Conservation (phyloP, 495 filamentous ascomycete species). For the Letharia columbiana region DNA sequence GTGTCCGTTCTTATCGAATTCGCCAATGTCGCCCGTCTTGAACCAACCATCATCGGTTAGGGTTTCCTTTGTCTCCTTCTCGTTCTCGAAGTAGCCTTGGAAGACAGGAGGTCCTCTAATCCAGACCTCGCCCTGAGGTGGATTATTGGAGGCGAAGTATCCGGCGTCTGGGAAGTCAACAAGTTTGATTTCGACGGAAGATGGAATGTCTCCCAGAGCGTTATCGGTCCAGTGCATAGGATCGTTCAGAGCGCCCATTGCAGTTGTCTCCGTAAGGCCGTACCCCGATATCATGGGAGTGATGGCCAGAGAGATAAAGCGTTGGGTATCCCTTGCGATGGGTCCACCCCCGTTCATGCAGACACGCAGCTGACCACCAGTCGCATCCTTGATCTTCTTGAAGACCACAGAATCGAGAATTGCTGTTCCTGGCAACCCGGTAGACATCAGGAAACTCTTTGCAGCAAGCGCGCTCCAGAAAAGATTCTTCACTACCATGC, state of each 20-base stretch:
- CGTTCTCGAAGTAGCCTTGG: slow-evolving; percentile 43
- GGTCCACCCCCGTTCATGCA: slow-evolving; percentile 84
- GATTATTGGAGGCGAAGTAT: slow-evolving; percentile 76
- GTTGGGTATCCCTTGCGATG: slow-evolving; percentile 76
- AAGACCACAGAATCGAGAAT: slow-evolving; percentile 73
- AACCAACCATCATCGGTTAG: slow-evolving; percentile 47
- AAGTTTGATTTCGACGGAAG: slow-evolving; percentile 80
- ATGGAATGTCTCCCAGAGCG: slow-evolving; percentile 74
- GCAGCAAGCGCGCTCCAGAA: slow-evolving; percentile 88
- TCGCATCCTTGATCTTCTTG: slow-evolving; percentile 87
- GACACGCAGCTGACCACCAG: slow-evolving; percentile 70
- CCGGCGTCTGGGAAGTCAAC: slow-evolving; percentile 93
- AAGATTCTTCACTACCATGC: slow-evolving; percentile 63
- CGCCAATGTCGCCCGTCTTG: slow-evolving; percentile 50
- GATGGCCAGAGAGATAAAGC: slow-evolving; percentile 82
- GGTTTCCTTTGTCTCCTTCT: slow-evolving; percentile 39
- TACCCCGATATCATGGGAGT: slow-evolving; percentile 90
- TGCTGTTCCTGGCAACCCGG: slow-evolving; percentile 52
- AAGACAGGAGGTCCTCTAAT: slow-evolving; percentile 53
- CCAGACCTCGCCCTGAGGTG: slow-evolving; percentile 65
- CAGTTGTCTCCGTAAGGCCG: slow-evolving; percentile 88
- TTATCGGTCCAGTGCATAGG: slow-evolving; percentile 81
- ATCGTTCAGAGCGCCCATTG: slow-evolving; percentile 88
- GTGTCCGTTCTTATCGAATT: slow-evolving; percentile 39
- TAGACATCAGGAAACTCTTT: slow-evolving; percentile 70